Conservation (phyloP, 441 rosid genomes). For the Eruca vesicaria region DNA sequence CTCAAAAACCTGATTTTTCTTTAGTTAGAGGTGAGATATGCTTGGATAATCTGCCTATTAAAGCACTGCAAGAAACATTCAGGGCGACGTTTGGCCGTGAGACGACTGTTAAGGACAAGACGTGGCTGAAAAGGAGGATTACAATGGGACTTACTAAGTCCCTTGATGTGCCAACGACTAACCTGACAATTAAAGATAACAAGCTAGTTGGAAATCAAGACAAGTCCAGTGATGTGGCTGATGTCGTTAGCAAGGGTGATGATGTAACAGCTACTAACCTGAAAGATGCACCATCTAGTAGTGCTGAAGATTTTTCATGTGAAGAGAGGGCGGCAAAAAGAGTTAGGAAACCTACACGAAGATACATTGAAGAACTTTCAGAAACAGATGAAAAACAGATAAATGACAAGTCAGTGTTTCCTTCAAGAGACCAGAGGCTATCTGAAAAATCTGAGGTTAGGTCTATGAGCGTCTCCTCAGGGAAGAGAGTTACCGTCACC, state of each 20-base stretch:
- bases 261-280: slow-evolving; percentile 27
- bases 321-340: slow-evolving; percentile 68
- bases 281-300: slow-evolving; percentile 34
- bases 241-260: slow-evolving; percentile 20
- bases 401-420: slow-evolving; percentile 36
- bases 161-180: slow-evolving; percentile 62
- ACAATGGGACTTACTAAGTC: slow-evolving; percentile 84
- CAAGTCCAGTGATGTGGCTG: slow-evolving; percentile 33
- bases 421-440: slow-evolving; percentile 38
- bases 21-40: slow-evolving; percentile 68
- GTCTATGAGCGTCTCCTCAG: slow-evolving; percentile 50
- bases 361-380: slow-evolving; percentile 62
- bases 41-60: slow-evolving; percentile 78
- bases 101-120: slow-evolving; percentile 94
- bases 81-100: slow-evolving; percentile 94
- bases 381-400: slow-evolving; percentile 52
- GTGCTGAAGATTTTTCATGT: slow-evolving; percentile 18
- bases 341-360: slow-evolving; percentile 82
- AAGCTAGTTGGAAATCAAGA: slow-evolving; percentile 47
- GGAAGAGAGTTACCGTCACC: slow-evolving; percentile 48
- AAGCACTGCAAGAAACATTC: slow-evolving; percentile 91
- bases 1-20: slow-evolving; percentile 53
- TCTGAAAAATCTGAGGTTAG: slow-evolving; percentile 43
- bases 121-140: slow-evolving; percentile 94
- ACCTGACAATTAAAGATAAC: slow-evolving; percentile 62